Evolutionary conservation across 768 basidiomycete species (phyloP).

Genomic region (Panaeolus papilionaceus): DNA sequence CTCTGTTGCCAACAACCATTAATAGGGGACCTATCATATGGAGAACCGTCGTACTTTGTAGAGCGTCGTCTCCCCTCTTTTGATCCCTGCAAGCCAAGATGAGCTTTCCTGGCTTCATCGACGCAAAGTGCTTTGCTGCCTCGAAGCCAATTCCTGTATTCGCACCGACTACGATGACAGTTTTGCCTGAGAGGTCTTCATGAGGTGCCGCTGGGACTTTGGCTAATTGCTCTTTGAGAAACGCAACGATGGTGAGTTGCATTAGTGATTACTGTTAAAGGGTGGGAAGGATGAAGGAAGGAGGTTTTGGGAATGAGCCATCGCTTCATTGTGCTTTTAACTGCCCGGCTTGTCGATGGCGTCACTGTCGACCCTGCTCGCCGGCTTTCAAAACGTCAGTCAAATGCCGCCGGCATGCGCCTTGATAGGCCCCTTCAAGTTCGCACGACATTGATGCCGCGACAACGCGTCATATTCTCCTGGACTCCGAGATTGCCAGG

Average conservation of each 20-base stretch:
- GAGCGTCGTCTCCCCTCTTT: constrained; percentile 39
- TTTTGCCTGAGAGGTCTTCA: constrained; percentile 49
- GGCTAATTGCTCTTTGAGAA: neutral
- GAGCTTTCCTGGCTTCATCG: constrained; percentile 46
- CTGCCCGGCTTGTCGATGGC: too few species aligned
- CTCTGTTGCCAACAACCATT: constrained; percentile 22
- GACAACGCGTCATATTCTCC: too few species aligned
- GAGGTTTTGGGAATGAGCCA: too few species aligned
- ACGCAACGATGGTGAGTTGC: neutral
- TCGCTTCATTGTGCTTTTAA: too few species aligned
- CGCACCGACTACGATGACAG: constrained; percentile 53
- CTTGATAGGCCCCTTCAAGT: too few species aligned
- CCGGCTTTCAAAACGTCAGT: too few species aligned
- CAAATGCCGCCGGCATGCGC: too few species aligned
- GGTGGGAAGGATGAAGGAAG: too few species aligned
- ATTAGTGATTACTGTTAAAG: neutral
- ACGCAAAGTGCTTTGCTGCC: constrained; percentile 50
- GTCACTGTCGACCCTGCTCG: too few species aligned
- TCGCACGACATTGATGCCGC: too few species aligned
- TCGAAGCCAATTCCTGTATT: constrained; percentile 59
- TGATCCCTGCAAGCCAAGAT: constrained; percentile 45
- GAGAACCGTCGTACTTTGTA: constrained; percentile 36
- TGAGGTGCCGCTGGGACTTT: constrained; percentile 36
- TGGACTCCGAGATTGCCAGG: too few species aligned
- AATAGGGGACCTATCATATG: too few species aligned